These are phyloP conservation scores for Nannochloropsis salina DNA, from an alignment of 108 stramenopile species.

Conservation along the genomic window DNA sequence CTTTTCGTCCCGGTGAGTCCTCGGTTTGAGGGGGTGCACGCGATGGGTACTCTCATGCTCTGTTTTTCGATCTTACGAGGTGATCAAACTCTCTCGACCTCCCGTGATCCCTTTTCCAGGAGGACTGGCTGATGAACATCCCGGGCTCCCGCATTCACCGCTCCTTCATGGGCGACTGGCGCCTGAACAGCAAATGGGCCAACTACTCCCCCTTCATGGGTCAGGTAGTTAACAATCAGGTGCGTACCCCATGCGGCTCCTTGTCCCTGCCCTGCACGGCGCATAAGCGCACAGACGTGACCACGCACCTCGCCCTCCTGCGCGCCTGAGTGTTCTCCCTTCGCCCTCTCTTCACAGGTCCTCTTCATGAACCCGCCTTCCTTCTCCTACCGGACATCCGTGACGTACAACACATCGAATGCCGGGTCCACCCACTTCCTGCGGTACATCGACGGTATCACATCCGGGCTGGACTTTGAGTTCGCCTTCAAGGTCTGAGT, in stretches of 20 bases:
- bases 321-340: neutral
- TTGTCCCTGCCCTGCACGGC: too few relatives aligned
- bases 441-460: neutral
- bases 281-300: too few relatives aligned
- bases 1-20: neutral
- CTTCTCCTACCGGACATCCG: neutral
- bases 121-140: constrained; percentile 17
- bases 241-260: neutral
- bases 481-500: neutral
- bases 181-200: constrained; percentile 13
- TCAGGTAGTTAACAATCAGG: neutral
- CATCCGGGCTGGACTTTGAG: neutral
- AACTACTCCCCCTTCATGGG: constrained; percentile 19
- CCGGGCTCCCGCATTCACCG: constrained; percentile 12
- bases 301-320: neutral
- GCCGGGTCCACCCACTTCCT: constrained; percentile 3
- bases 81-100: neutral
- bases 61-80: too few relatives aligned
- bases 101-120: neutral
- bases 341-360: neutral
- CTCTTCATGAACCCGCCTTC: constrained; percentile 13
- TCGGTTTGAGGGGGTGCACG: neutral
- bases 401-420: neutral
- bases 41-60: neutral
- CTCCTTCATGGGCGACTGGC: constrained; percentile 19